phyloP scores from a whole-genome alignment of 208 protist genomes.

The Angomonas desouzai region DNA sequence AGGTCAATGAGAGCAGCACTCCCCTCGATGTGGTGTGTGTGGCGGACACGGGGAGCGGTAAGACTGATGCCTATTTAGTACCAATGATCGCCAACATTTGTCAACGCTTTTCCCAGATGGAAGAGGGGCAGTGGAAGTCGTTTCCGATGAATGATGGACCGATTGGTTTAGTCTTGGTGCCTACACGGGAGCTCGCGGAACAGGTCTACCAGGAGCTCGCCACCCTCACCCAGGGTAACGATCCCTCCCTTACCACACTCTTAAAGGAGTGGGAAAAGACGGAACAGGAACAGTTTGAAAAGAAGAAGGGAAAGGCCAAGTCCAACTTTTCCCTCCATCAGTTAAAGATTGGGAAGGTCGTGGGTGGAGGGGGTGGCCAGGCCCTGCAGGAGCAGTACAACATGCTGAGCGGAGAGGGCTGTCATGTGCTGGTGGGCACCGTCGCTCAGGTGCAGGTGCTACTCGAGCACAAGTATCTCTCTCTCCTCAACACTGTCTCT shows the following conservation, averaged over 20 bases:
- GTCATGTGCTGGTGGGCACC: constrained; percentile 81
- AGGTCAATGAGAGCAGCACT: background rate
- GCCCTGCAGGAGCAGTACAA: constrained; percentile 48
- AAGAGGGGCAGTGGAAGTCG: constrained; percentile 51
- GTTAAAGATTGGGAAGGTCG: constrained; percentile 66
- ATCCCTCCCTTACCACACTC: background rate
- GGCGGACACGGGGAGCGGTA: constrained; percentile 93
- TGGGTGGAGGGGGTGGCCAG: constrained; percentile 50
- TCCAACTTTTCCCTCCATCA: constrained; percentile 41
- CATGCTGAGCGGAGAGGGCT: constrained; percentile 36
- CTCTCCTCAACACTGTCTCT: constrained; percentile 52
- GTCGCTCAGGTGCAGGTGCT: constrained; percentile 68
- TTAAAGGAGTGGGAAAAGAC: constrained; percentile 14
- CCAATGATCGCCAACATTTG: constrained; percentile 78
- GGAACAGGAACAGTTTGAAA: background rate
- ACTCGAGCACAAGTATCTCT: constrained; percentile 60
- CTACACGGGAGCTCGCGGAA: constrained; percentile 92
- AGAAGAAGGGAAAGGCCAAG: background rate
- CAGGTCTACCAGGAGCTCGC: constrained; percentile 62
- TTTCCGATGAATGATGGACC: constrained; percentile 51
- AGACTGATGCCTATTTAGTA: constrained; percentile 91
- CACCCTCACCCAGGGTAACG: constrained; percentile 5
- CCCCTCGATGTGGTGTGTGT: constrained; percentile 77
- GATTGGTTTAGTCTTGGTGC: constrained; percentile 82
- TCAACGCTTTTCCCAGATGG: constrained; percentile 35